Evolutionary conservation across 164 flowering plant genomes (phyloP), one percentile per base, ranked within the genome.

Genomic region (Piper betle): DNA sequence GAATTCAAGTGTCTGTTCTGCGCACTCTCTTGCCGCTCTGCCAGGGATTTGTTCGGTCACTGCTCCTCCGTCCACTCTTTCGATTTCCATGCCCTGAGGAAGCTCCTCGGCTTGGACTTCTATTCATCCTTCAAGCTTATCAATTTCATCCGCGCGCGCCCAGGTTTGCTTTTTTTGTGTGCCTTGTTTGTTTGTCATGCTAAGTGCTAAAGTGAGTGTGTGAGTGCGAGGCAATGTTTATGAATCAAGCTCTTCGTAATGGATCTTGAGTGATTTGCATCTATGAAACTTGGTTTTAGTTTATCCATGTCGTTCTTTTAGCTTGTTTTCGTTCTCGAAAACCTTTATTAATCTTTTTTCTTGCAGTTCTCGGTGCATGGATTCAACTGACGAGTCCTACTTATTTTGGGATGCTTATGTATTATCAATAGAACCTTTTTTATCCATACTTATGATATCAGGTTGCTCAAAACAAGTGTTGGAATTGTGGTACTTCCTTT

Each of bases 111-210:
- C 0, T 78, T 93, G 83, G 91, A 86, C 71, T 87, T 90, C 68
- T 93, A 93, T 59, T 76, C 67, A 9, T 77, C 80, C 41, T 80
- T 93, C 59, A 90, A 88, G 82, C 95, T 93, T 77, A 82, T 93
- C 75, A 93, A 93, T 69, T 93, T 79, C 70, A 72, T 93, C 33
- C 77, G 99, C 60, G 77, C 77, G 99, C 60, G 77, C 85, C 64
- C 88, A 84, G 91, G 96, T 86, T 18, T 18, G 61, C 1, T 2
- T n/a, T 15, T 33, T 40, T 16, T 46, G 15, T 2, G 42, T 39
- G 7, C 4, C 33, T 25, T 25, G 33, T 25, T 25, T 25, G 33
- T 25, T 25, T 25, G 33, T 2, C 33, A 25, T 25, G 33, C 33
- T 25, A 25, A 25, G 33, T 25, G 2, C 33, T 25, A 25, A 25